A percentile compares a stretch with the other conserved stretches of the same genome.
phyloP scores from a whole-genome alignment of 257 asterid genomes.

The Ophiorrhiza pumila region DNA sequence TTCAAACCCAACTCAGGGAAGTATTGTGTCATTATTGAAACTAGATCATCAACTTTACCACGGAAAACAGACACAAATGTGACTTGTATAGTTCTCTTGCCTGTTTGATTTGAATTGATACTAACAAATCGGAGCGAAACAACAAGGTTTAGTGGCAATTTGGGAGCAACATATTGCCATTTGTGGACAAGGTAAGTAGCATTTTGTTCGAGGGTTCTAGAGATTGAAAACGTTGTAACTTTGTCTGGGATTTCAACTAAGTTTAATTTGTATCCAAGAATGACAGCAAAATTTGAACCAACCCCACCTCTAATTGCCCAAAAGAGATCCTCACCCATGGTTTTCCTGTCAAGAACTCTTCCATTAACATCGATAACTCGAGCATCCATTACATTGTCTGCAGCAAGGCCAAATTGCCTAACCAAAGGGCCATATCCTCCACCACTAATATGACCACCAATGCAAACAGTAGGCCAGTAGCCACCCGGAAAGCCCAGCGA shows the following conservation, averaged over 20 bases:
- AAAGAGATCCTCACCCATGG: slow-evolving; percentile 7
- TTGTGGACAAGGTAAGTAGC: not conserved
- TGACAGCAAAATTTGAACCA: not conserved
- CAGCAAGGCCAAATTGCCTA: slow-evolving; percentile 1
- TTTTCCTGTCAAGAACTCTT: not conserved
- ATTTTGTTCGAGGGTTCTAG: not conserved
- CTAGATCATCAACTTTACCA: not conserved
- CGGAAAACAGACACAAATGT: not conserved
- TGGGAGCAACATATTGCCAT: slow-evolving; percentile 10
- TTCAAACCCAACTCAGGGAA: slow-evolving; percentile 4
- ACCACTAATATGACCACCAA: slow-evolving; percentile 9
- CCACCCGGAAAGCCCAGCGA: not conserved
- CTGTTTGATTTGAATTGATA: not conserved
- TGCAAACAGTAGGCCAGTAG: not conserved
- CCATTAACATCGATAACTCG: not conserved
- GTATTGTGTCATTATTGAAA: not conserved
- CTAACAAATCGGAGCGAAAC: not conserved
- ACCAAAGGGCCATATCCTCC: slow-evolving; percentile 12
- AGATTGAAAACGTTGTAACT: not conserved
- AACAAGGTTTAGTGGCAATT: not conserved
- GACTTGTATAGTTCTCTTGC: not conserved
- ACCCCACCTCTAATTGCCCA: slow-evolving; percentile 3
- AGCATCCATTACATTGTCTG: slow-evolving; percentile 8
- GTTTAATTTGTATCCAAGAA: not conserved
- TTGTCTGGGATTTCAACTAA: not conserved